phyloP scores from a whole-genome alignment of 768 basidiomycete species.

The Amanita rimosa region DNA sequence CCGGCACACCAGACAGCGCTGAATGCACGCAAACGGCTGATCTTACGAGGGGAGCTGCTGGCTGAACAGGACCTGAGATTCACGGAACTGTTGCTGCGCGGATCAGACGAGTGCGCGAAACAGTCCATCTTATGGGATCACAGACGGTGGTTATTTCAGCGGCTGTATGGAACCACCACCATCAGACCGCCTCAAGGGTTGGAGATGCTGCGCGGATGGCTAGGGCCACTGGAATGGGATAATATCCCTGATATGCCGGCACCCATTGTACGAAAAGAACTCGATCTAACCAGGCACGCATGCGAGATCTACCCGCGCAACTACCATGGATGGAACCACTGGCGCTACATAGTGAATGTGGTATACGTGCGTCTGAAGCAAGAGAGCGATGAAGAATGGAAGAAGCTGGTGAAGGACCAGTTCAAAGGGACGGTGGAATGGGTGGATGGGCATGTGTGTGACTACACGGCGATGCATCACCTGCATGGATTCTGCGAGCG shows the following conservation, averaged over 20 bases:
- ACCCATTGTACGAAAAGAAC: constrained; percentile 31
- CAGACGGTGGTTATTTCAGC: constrained; percentile 49
- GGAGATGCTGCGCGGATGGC: constrained; percentile 11
- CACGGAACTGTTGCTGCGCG: constrained; percentile 33
- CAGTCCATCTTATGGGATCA: constrained; percentile 63
- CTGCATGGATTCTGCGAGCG: constrained; percentile 17
- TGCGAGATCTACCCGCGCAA: constrained; percentile 61
- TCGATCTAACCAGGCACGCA: constrained; percentile 33
- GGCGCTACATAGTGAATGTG: constrained; percentile 34
- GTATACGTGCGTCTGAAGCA: constrained; percentile 13
- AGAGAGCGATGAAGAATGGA: constrained; percentile 12
- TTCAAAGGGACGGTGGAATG: constrained; percentile 28
- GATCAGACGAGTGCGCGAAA: constrained; percentile 46
- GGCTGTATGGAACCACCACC: constrained; percentile 15
- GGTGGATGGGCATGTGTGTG: constrained; percentile 56
- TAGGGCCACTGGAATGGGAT: constrained; percentile 14
- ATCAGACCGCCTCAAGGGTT: constrained; percentile 1
- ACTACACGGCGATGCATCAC: constrained; percentile 55
- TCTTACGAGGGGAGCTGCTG: constrained; percentile 24
- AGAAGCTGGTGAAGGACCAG: constrained; percentile 28
- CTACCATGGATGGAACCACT: constrained; percentile 65
- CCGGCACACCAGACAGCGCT: constrained; percentile 62
- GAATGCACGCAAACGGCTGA: constrained; percentile 45
- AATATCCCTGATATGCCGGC: constrained; percentile 24
- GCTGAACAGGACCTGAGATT: constrained; percentile 36